These are phyloP conservation scores for Cryptosporidium canis DNA, from an alignment of 169 alveolate species.

Conservation along the genomic window DNA sequence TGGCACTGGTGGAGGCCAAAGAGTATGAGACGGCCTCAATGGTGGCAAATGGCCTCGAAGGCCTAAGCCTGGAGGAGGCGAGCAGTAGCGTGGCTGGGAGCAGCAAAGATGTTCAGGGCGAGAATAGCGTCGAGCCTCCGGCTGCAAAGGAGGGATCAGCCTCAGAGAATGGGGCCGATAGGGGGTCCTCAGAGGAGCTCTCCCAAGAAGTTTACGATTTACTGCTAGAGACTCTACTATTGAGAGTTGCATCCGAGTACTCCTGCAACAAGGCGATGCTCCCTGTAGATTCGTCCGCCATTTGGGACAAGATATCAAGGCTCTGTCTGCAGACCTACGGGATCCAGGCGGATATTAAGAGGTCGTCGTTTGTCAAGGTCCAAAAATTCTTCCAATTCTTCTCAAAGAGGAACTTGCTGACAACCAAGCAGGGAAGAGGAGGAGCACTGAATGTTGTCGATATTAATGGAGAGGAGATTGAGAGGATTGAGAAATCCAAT, in stretches of 20 bases:
- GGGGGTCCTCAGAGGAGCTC: no score
- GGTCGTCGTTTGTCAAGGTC: slow-evolving; percentile 38
- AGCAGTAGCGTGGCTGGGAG: background rate
- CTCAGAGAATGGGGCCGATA: background rate
- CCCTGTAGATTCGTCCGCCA: slow-evolving; percentile 42
- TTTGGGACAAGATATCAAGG: slow-evolving; percentile 47
- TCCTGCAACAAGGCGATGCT: slow-evolving; percentile 9
- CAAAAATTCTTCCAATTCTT: slow-evolving; percentile 35
- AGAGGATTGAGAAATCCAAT: background rate
- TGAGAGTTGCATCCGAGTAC: background rate
- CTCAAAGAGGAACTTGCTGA: slow-evolving; percentile 5
- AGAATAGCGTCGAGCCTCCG: background rate
- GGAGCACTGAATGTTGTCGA: slow-evolving; percentile 40
- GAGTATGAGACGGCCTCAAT: background rate
- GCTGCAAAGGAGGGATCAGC: background rate
- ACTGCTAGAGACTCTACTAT: slow-evolving; percentile 5
- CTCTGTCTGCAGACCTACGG: background rate
- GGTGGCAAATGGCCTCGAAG: background rate
- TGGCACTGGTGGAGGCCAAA: background rate
- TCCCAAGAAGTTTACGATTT: slow-evolving; percentile 16
- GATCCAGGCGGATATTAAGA: slow-evolving; percentile 31
- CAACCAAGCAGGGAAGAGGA: slow-evolving; percentile 25
- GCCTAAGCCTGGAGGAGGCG: background rate
- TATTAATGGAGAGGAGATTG: background rate
- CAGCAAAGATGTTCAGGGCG: background rate